Evolutionary conservation across 148 eudicot species (phyloP).

Genomic region (Talinum fruticosum): DNA sequence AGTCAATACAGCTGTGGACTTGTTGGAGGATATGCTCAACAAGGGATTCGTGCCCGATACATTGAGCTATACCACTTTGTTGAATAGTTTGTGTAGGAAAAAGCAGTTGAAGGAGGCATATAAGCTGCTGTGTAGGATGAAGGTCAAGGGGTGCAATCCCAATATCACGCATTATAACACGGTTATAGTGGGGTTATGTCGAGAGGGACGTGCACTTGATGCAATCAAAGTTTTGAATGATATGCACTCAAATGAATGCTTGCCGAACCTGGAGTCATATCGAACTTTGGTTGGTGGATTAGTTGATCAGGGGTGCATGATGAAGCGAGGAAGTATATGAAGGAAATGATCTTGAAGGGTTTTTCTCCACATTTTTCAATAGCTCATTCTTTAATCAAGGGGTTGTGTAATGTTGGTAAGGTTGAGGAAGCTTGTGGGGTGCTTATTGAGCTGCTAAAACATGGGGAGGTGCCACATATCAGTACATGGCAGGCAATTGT

Average conservation of each 20-base stretch:
- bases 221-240: constrained; percentile 80
- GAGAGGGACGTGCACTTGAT: constrained; percentile 64
- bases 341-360: constrained; percentile 65
- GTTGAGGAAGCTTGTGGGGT: constrained; percentile 64
- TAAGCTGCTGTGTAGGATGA: constrained; percentile 89
- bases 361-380: constrained; percentile 84
- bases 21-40: constrained; percentile 86
- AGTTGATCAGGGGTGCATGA: constrained; percentile 69
- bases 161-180: constrained; percentile 81
- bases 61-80: constrained; percentile 67
- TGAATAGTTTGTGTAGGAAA: constrained; percentile 93
- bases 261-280: constrained; percentile 78
- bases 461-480: constrained; percentile 48
- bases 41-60: constrained; percentile 87
- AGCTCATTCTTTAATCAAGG: constrained; percentile 53
- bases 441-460: constrained; percentile 46
- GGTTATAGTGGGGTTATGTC: constrained; percentile 65
- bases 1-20: constrained; percentile 64
- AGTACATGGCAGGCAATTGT: constrained; percentile 70
- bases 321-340: constrained; percentile 52
- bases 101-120: constrained; percentile 84
- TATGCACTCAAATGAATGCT: constrained; percentile 71
- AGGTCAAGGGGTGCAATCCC: constrained; percentile 87
- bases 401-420: constrained; percentile 69
- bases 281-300: constrained; percentile 78